Base-by-base conservation (phyloP, 2,329 filamentous ascomycete species). In the Talaromyces funiculosus region DNA sequence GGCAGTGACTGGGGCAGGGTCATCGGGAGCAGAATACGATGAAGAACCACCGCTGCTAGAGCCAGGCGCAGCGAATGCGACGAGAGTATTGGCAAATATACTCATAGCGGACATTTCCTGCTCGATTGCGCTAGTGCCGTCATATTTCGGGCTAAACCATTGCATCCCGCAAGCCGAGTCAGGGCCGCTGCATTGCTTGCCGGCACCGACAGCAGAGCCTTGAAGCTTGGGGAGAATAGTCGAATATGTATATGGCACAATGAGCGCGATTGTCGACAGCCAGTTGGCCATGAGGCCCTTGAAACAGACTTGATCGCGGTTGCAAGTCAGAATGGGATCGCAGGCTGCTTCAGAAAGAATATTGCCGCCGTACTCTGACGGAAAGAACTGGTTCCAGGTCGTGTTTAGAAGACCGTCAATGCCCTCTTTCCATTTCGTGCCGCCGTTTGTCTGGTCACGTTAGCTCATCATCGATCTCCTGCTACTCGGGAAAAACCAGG, bases 261-360 rank as follows among this genome's bases (percentile, higher is more conserved):
- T 75, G 65, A 86, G 81, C 0, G 79, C 80, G 4, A 83, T 79
- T 3, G 80, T 77, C 14, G 82, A 84, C 74, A 80, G 78, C 80
- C 84, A 89, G 40, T 86, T 82, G 0, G 81, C 75, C 5, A 88
- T 77, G 67, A 86, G 88, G 10, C 84, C 84, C 72, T 88, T 89
- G 78, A 88, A 89, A 1, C 81, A 82, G 49, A 79, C 81, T 71
- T 87, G 84, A 64, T 88, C 85, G n/a, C 81, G 77, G 71, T 86
- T 83, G 73, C 86, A 88, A 14, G 72, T 78, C 64, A 76, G 70
- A 62, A 77, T 67, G 49, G 68, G 72, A 68, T 88, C 86, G 68
- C 86, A 89, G 10, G 83, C 80, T 38, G 77, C 75, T 69, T 88
- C 86, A 65, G 78, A 84, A 75, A 86, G 81, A 62, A 86, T 74